Conservation (phyloP, 106 monocot genomes). For the Dendrobium nobile region DNA sequence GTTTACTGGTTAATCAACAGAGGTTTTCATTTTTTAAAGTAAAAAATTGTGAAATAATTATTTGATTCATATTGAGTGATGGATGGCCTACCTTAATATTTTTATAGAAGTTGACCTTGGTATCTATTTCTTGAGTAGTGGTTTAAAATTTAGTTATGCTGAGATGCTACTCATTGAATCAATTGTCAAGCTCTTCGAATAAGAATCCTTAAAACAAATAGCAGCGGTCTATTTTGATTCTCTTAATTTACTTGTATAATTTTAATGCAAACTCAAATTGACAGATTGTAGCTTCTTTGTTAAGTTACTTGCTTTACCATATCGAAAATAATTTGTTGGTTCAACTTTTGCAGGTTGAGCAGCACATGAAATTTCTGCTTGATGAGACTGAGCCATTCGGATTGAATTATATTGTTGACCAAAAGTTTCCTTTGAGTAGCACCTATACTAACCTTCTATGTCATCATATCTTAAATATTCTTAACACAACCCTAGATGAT, state of each 20-base stretch:
- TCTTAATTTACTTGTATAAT: neutral
- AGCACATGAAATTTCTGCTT: constrained; percentile 23
- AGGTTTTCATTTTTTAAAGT: neutral
- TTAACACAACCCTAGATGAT: constrained; percentile 21
- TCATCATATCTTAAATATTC: constrained; percentile 19
- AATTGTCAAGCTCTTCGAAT: neutral
- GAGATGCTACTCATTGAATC: neutral
- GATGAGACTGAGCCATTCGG: constrained; percentile 7
- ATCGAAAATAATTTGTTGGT: neutral
- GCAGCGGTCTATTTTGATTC: neutral
- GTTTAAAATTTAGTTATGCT: neutral
- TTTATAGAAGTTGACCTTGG: too few species aligned
- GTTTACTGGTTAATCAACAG: neutral
- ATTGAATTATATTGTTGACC: neutral
- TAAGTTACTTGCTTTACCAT: neutral
- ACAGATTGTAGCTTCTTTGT: neutral
- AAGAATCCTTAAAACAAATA: neutral
- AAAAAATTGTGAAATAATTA: too few species aligned
- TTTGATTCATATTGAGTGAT: too few species aligned
- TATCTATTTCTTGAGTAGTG: too few species aligned
- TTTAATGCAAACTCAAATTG: neutral
- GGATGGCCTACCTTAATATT: too few species aligned
- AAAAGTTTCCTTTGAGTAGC: constrained; percentile 2
- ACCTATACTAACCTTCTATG: constrained; percentile 1
- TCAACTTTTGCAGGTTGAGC: constrained; percentile 17